A percentile compares a stretch with the other conserved stretches of the same genome.
Conservation (phyloP, 2,329 filamentous ascomycete species). For the Dryadomyces quercivorus region DNA sequence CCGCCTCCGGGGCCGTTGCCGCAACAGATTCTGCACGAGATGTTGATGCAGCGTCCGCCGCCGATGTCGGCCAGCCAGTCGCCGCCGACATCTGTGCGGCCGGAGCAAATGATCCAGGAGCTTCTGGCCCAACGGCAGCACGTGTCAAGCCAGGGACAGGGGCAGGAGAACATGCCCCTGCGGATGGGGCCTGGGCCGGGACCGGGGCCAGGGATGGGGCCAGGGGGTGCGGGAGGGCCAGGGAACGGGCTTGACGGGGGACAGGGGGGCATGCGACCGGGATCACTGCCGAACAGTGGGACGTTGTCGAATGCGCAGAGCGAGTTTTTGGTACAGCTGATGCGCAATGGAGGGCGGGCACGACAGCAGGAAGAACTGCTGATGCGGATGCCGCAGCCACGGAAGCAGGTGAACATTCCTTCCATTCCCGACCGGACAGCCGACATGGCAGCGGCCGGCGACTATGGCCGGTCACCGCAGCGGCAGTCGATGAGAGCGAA, state of each 20-base stretch:
- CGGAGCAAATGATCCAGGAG: conserved; percentile 50
- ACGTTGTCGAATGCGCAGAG: conserved; percentile 47
- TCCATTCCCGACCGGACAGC: conserved; percentile 36
- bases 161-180: no score
- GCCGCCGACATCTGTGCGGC: conserved; percentile 26
- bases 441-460: conserved; percentile 27
- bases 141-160: conserved; percentile 31
- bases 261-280: background rate
- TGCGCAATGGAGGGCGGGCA: conserved; percentile 45
- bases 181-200: conserved; percentile 1
- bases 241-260: background rate
- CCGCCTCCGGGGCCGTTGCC: conserved; percentile 17
- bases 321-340: conserved; percentile 77
- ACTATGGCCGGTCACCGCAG: conserved; percentile 15
- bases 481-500: conserved; percentile 29
- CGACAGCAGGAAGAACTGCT: conserved; percentile 40
- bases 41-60: conserved; percentile 24
- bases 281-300: background rate
- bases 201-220: conserved; percentile 18
- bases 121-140: conserved; percentile 47
- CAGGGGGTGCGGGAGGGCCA: background rate
- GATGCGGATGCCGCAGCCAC: conserved; percentile 40
- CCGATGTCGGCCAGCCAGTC: conserved; percentile 29
- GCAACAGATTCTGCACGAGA: conserved; percentile 34
- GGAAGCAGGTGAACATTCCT: conserved; percentile 33